Conservation (phyloP, 2,329 filamentous ascomycete genomes). For the Orbilia oligospora region DNA sequence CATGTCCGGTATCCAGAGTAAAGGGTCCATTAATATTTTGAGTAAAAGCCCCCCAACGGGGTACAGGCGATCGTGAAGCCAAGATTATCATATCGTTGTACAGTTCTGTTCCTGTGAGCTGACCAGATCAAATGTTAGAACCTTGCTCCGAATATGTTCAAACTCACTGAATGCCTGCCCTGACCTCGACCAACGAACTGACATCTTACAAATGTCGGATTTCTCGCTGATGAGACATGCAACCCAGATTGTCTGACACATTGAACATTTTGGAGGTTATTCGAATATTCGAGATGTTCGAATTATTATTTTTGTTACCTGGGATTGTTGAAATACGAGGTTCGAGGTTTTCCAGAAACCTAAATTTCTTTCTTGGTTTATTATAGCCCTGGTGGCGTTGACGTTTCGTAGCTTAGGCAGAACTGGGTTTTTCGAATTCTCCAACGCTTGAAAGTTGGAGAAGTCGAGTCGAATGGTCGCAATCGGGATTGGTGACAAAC, state of each 20-base stretch:
- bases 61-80: not conserved
- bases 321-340: constrained; percentile 9
- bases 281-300: constrained; percentile 26
- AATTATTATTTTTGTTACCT: constrained; percentile 17
- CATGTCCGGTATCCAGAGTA: not conserved
- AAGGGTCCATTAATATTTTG: not conserved
- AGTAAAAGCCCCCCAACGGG: not conserved
- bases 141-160: not conserved
- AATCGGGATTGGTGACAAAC: not conserved
- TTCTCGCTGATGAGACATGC: constrained; percentile 9
- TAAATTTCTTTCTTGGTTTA: not conserved
- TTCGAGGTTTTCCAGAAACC: not conserved
- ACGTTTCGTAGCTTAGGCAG: too few species aligned
- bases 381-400: not conserved
- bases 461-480: not conserved
- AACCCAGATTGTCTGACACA: constrained; percentile 17
- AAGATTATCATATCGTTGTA: not conserved
- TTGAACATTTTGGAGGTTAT: constrained; percentile 2
- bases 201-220: constrained; percentile 2
- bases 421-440: not conserved
- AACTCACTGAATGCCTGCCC: constrained; percentile 20
- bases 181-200: constrained; percentile 14
- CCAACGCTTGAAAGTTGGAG: not conserved
- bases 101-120: constrained; percentile 13
- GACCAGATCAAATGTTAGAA: constrained; percentile 9